phyloP scores from a whole-genome alignment of 805 yeast species.

The Lipomyces spencermartinsiae region DNA sequence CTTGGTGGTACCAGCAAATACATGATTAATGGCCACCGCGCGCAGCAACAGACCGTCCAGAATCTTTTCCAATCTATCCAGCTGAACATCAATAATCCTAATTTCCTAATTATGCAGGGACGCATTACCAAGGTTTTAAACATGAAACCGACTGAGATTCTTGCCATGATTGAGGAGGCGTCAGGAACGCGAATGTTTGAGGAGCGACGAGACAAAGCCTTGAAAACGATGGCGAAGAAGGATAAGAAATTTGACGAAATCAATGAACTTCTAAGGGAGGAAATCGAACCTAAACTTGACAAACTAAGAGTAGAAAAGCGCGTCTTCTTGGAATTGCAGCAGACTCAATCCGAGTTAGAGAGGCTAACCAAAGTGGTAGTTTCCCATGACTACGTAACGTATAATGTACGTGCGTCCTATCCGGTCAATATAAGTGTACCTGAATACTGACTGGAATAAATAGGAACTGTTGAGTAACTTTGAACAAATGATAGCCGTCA shows the following conservation, averaged over 20 bases:
- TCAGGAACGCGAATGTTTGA: constrained; percentile 97
- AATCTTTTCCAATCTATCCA: constrained; percentile 94
- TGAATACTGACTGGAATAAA: not conserved
- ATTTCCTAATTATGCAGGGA: constrained; percentile 98
- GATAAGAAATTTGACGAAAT: constrained; percentile 84
- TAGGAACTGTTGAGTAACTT: constrained; percentile 27
- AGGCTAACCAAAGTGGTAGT: constrained; percentile 72
- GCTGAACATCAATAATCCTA: constrained; percentile 94
- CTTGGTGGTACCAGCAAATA: constrained; percentile 93
- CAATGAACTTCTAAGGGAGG: constrained; percentile 73
- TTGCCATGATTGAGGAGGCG: constrained; percentile 94
- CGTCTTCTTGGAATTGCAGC: constrained; percentile 83
- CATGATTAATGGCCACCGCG: constrained; percentile 92
- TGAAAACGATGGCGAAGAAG: constrained; percentile 88
- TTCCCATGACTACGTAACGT: constrained; percentile 71
- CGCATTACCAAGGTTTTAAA: constrained; percentile 95
- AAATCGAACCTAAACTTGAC: constrained; percentile 90
- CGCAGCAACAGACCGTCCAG: constrained; percentile 90
- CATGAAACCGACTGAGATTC: constrained; percentile 90
- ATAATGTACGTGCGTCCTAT: constrained; percentile 40
- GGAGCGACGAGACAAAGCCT: constrained; percentile 89
- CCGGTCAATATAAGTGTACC: not conserved
- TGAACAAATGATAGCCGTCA: constrained; percentile 18
- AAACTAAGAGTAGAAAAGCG: constrained; percentile 82
- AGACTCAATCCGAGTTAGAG: constrained; percentile 80